A percentile compares a stretch with the other conserved stretches of the same genome.
Conservation (phyloP, 2,329 filamentous ascomycete species). For the Anthostomella pinea region DNA sequence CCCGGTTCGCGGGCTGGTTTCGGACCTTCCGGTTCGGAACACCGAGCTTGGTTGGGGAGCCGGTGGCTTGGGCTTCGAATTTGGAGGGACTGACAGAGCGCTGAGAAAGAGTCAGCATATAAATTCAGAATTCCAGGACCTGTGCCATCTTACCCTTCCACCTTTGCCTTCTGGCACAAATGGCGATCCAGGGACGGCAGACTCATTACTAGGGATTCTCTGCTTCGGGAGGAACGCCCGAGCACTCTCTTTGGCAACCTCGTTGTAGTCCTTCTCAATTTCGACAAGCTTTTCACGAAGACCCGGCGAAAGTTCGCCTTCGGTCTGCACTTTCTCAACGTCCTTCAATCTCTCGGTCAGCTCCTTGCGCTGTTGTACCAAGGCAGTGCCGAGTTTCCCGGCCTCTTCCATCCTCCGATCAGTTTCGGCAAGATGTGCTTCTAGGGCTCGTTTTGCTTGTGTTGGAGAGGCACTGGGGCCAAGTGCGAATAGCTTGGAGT, state of each 20-base stretch:
- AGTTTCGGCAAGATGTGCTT: conserved; percentile 89
- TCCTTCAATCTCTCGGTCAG: conserved; percentile 79
- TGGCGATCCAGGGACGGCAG: conserved; percentile 48
- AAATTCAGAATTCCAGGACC: neutral
- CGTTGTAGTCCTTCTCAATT: conserved; percentile 92
- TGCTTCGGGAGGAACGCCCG: conserved; percentile 85
- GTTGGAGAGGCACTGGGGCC: conserved; percentile 75
- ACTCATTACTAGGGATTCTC: conserved; percentile 69
- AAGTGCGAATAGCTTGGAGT: conserved; percentile 74
- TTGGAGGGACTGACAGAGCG: conserved; percentile 70
- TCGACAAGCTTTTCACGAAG: conserved; percentile 79
- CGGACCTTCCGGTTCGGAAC: conserved; percentile 85
- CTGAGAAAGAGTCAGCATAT: conserved; percentile 37
- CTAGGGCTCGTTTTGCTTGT: conserved; percentile 83
- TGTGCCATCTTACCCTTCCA: conserved; percentile 45
- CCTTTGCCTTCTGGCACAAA: conserved; percentile 51
- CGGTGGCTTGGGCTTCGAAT: conserved; percentile 79
- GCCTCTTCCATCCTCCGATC: conserved; percentile 89
- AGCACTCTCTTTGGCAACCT: conserved; percentile 85
- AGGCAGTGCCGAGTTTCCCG: conserved; percentile 76
- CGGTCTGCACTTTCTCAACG: conserved; percentile 72
- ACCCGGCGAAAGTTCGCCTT: conserved; percentile 78
- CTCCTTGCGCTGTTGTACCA: conserved; percentile 83
- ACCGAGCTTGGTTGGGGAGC: conserved; percentile 84
- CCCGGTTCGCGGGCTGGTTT: conserved; percentile 82